phyloP scores from a whole-genome alignment of 2,329 filamentous ascomycete species.

The Colletotrichum chlorophyti region DNA sequence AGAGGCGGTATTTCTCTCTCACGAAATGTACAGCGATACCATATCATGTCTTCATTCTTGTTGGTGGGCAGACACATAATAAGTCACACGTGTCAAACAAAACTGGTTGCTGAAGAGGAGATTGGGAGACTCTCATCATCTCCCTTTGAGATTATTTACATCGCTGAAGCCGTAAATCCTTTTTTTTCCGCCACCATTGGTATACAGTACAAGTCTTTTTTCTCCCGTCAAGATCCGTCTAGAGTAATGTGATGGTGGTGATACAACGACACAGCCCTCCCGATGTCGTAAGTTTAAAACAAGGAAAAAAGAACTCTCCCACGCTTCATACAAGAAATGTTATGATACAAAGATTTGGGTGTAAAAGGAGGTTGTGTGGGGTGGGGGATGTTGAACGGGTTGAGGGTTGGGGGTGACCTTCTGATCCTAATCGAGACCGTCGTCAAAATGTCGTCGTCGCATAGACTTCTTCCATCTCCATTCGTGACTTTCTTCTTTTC shows the following conservation, averaged over 20 bases:
- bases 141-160: slow-evolving; percentile 20
- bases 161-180: slow-evolving; percentile 4
- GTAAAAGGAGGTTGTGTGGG: neutral
- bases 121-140: slow-evolving; percentile 7
- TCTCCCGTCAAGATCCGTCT: neutral
- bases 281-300: too few species aligned
- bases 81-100: neutral
- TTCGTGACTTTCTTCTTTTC: neutral
- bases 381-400: too few species aligned
- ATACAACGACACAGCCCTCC: slow-evolving; percentile 4
- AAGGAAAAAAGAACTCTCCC: slow-evolving; percentile 1
- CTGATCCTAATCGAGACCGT: too few species aligned
- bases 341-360: slow-evolving; percentile 27
- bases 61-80: neutral
- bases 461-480: neutral
- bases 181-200: neutral
- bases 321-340: slow-evolving; percentile 4
- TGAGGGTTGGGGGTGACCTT: too few species aligned
- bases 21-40: neutral
- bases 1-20: neutral
- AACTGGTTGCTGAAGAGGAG: slow-evolving; percentile 17
- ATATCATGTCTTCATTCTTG: neutral
- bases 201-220: neutral
- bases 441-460: neutral
- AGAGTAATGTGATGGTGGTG: slow-evolving; percentile 3